A percentile compares a stretch with the other conserved stretches of the same genome.
Evolutionary conservation across 306 rosid species (phyloP).

Genomic region (Prunus davidiana): DNA sequence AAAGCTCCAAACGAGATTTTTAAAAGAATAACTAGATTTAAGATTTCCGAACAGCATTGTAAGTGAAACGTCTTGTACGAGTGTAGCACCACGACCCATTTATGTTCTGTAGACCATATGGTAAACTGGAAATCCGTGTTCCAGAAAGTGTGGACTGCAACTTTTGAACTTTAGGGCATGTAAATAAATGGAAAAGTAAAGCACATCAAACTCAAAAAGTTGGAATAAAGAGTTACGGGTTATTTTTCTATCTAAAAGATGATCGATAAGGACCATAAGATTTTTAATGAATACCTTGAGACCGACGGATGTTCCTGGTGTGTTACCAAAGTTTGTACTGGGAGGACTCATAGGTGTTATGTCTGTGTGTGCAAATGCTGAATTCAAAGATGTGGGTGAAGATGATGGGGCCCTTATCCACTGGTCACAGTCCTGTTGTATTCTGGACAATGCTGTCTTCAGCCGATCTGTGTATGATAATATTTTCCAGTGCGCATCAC

Average conservation of each 20-base stretch:
- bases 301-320: constrained; percentile 54
- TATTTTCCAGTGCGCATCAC: constrained; percentile 17
- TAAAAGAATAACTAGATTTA: no score
- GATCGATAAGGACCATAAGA: background rate
- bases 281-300: constrained; percentile 63
- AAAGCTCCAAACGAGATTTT: background rate
- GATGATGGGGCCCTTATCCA: constrained; percentile 63
- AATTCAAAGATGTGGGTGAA: constrained; percentile 50
- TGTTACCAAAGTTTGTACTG: constrained; percentile 43
- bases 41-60: background rate
- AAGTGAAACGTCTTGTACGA: background rate
- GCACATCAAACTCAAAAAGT: background rate
- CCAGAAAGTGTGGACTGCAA: background rate
- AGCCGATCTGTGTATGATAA: constrained; percentile 62
- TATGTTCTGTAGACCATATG: background rate
- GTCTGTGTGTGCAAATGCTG: constrained; percentile 58
- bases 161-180: background rate
- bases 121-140: background rate
- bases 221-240: background rate
- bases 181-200: background rate
- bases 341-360: constrained; percentile 64
- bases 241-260: background rate
- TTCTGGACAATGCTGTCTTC: constrained; percentile 81
- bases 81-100: background rate
- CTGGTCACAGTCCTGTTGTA: constrained; percentile 82